A percentile compares a stretch with the other conserved stretches of the same genome.
phyloP scores from a whole-genome alignment of 2,329 filamentous ascomycete species.

The Phaeosphaeria sp. region DNA sequence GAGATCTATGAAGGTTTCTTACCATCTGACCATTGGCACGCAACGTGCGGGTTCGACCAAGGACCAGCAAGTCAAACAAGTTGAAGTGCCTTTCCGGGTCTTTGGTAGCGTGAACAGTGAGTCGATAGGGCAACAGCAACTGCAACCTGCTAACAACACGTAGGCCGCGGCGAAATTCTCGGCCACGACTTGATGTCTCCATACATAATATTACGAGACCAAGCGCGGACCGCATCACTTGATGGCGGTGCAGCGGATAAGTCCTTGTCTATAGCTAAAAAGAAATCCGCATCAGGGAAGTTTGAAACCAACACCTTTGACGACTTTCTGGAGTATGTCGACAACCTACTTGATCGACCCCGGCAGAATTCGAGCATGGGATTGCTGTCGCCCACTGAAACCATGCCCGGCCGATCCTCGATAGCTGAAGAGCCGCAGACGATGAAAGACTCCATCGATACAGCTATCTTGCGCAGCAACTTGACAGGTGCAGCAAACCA shows the following conservation, averaged over 20 bases:
- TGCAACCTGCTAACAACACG: background rate
- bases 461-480: slow-evolving; percentile 77
- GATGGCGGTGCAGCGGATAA: slow-evolving; percentile 33
- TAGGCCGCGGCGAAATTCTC: slow-evolving; percentile 79
- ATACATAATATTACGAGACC: slow-evolving; percentile 86
- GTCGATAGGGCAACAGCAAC: slow-evolving; percentile 12
- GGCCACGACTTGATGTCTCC: slow-evolving; percentile 95
- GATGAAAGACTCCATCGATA: slow-evolving; percentile 85
- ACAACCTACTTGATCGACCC: slow-evolving; percentile 52
- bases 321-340: slow-evolving; percentile 53
- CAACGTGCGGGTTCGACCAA: slow-evolving; percentile 80
- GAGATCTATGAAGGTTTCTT: slow-evolving; percentile 91
- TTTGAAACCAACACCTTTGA: slow-evolving; percentile 51
- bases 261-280: slow-evolving; percentile 26
- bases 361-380: slow-evolving; percentile 52
- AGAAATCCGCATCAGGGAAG: slow-evolving; percentile 9
- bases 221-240: slow-evolving; percentile 63
- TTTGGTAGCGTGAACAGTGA: slow-evolving; percentile 85
- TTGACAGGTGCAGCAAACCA: slow-evolving; percentile 71
- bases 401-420: slow-evolving; percentile 55
- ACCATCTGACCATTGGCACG: slow-evolving; percentile 89
- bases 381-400: slow-evolving; percentile 76
- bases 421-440: slow-evolving; percentile 65
- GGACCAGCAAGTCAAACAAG: slow-evolving; percentile 81
- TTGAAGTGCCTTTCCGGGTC: slow-evolving; percentile 91